Evolutionary conservation across 768 basidiomycete species (phyloP), one percentile per base, ranked within the genome.

Genomic region (Lentinula sp.): DNA sequence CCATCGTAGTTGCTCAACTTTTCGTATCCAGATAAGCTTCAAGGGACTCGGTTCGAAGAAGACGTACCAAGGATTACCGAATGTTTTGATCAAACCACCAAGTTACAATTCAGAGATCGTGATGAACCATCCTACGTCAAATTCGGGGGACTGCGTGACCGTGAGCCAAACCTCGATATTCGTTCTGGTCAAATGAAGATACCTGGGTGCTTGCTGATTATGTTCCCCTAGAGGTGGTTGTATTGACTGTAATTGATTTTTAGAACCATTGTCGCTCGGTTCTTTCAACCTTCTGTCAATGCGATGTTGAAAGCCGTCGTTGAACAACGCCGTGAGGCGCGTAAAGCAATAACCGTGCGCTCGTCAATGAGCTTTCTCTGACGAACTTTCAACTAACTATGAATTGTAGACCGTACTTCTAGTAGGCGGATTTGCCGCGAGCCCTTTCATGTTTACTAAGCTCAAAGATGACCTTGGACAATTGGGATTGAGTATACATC

Each of bases 401-500:
- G 46, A 28, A 49, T 39, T 41, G 13, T 56, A 78, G 75, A 62
- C 72, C 10, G 73, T 81, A 23, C 77, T 83, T 57, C 69, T 84
- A 12, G 81, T 85, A 2, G 82, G 83, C 6, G 82, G 81, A 0
- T 84, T 84, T 67, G 77, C 78, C 9, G 78, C 80, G 1, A 83
- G 76, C 61, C 76, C 79, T 48, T 83, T 76, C 74, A 67, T 85
- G 16, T 82, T 78, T 62, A 63, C 69, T 1, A 71, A 73, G 50
- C 73, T 82, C 20, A 75, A 77, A 53, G 64, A 61, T 36, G 65
- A 74, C 15, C 72, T 82, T 6, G 69, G 73, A 15, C 57, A 66
- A 4, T 35, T 72, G 3, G 71, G 74, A 20, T 66, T 83, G 41
- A 66, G 55, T 23, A 64, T 81, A 41, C 73, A 70, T 51, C 71